Conservation (phyloP, 768 basidiomycete species). For the Rickenella mellea region DNA sequence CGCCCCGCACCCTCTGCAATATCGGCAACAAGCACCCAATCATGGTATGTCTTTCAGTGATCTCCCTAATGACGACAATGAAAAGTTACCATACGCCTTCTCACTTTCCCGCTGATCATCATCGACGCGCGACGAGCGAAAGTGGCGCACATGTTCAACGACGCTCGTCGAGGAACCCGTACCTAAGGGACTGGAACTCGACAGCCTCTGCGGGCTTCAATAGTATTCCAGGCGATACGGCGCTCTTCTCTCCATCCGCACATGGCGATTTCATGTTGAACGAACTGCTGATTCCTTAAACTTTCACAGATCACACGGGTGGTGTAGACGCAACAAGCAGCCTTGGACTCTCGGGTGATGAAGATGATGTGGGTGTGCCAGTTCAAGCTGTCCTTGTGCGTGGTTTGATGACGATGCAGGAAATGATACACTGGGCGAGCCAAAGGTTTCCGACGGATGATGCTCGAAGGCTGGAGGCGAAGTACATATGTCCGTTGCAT, state of each 20-base stretch:
- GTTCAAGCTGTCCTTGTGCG: neutral
- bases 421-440: constrained; percentile 34
- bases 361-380: constrained; percentile 5
- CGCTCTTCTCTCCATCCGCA: constrained; percentile 23
- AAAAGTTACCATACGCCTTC: no score
- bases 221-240: no score
- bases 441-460: constrained; percentile 87
- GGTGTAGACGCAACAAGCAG: no score
- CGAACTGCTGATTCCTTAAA: constrained; percentile 16
- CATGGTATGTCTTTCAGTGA: no score
- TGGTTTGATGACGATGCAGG: neutral
- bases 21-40: no score
- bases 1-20: no score
- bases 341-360: no score
- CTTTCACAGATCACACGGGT: constrained; percentile 11
- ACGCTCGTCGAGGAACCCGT: constrained; percentile 55
- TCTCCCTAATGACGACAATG: no score
- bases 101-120: neutral
- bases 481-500: constrained; percentile 73
- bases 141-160: constrained; percentile 31
- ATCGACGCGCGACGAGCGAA: constrained; percentile 17
- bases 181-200: constrained; percentile 34
- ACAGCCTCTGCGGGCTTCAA: constrained; percentile 19
- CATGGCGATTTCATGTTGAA: constrained; percentile 34
- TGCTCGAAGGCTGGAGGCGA: constrained; percentile 85